Conservation (phyloP, 495 filamentous ascomycete genomes). For the Lepraria neglecta region DNA sequence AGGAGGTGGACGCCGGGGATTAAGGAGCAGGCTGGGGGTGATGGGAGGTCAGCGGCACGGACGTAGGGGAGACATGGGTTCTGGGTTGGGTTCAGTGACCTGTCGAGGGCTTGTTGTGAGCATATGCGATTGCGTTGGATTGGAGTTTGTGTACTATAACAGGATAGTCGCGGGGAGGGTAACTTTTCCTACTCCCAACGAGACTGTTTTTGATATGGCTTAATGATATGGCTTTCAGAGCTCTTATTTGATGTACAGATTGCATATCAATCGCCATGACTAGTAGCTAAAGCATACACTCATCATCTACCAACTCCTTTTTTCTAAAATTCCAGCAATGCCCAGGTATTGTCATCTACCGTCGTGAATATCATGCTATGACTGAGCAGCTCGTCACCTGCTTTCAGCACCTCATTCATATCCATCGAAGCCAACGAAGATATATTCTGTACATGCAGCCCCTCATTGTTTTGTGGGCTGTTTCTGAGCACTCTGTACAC, state of each 20-base stretch:
- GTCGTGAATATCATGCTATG: slow-evolving; percentile 81
- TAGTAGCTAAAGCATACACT: neutral
- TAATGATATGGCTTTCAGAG: neutral
- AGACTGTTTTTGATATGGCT: too few species aligned
- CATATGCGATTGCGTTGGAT: neutral
- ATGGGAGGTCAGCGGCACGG: slow-evolving; percentile 8
- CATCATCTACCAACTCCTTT: neutral
- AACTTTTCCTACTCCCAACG: too few species aligned
- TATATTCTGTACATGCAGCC: slow-evolving; percentile 71
- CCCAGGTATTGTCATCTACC: slow-evolving; percentile 77
- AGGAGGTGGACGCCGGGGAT: slow-evolving; percentile 21
- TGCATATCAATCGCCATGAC: neutral
- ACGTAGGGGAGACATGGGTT: neutral
- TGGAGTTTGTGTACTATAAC: too few species aligned
- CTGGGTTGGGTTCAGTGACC: neutral
- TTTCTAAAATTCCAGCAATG: slow-evolving; percentile 54
- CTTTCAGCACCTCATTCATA: slow-evolving; percentile 61
- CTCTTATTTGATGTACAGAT: neutral
- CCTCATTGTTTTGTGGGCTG: slow-evolving; percentile 65
- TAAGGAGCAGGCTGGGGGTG: slow-evolving; percentile 12
- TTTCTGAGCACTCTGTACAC: slow-evolving; percentile 60
- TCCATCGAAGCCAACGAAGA: slow-evolving; percentile 55
- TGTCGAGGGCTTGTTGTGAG: neutral
- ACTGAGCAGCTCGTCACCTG: slow-evolving; percentile 68
- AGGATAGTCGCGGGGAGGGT: too few species aligned